These are phyloP conservation scores for Choiromyces venosus DNA, from an alignment of 495 filamentous ascomycete species.

Conservation along the genomic window DNA sequence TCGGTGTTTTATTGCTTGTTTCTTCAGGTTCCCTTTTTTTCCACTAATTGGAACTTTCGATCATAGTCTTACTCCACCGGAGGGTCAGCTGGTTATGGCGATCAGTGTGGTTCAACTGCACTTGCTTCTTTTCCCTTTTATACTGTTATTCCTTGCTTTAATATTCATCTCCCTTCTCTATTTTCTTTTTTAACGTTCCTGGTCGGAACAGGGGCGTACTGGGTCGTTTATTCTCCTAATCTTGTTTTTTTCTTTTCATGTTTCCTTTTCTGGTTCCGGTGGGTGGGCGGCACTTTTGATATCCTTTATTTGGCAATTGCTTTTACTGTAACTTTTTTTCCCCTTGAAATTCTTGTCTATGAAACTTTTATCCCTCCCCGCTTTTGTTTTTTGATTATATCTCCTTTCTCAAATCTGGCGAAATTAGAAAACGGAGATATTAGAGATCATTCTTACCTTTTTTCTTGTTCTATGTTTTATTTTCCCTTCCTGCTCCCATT, in stretches of 20 bases:
- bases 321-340: conserved; percentile 10
- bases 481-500: not conserved
- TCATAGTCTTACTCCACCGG: conserved; percentile 19
- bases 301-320: conserved; percentile 7
- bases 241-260: conserved; percentile 10
- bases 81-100: conserved; percentile 19
- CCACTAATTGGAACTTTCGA: conserved; percentile 5
- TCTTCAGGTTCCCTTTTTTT: conserved; percentile 8
- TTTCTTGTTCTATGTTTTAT: not conserved
- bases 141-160: not conserved
- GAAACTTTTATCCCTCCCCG: conserved; percentile 3
- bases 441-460: conserved; percentile 21
- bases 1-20: conserved; percentile 6
- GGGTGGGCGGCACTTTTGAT: conserved; percentile 5
- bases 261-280: not conserved
- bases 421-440: conserved; percentile 23
- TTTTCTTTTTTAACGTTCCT: not conserved
- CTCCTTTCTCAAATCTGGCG: conserved; percentile 21
- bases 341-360: conserved; percentile 5
- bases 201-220: not conserved
- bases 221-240: conserved; percentile 14
- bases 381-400: conserved; percentile 4
- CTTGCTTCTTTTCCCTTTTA: not conserved
- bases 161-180: not conserved
- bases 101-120: not conserved